Base-by-base conservation (phyloP, 2,329 filamentous ascomycete species). In the Botryotinia globosa region DNA sequence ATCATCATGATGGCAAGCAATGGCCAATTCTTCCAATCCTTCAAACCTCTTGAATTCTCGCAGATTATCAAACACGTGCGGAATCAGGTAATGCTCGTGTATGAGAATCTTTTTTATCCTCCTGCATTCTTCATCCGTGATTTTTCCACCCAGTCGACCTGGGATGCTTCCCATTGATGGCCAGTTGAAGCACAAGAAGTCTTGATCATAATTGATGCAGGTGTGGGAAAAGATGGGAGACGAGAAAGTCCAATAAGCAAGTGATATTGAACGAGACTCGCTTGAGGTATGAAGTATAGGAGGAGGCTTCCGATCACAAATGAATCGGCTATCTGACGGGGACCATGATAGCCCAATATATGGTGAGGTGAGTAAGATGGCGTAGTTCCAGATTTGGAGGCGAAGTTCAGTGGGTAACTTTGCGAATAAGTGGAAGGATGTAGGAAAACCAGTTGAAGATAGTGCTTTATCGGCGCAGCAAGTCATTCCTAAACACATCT, bases 161-260 rank as follows among this genome's bases (percentile, higher is more conserved):
- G 65, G 65, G 10, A 67, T 67, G 16, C 48, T 37, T 10, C 65
- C 65, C 65, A 67, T 56, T 32, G 65, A 67, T 56, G 65, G 48
- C 65, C 65, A 67, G 34, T 56, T 67, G 65, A 67, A 67, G 48
- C 45, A 67, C 65, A 67, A 67, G 48, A 67, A 67, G 48, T 67
- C 65, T 67, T 42, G 65, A 42, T 67, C 34, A 54, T 67, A 67
- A 42, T 56, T 67, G 45, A 67, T 67, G 48, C 34, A 67, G 34
- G 65, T 67, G 18, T 67, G 48, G 56, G 65, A 67, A 34, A 56
- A 67, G 37, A 39, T 22, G 34, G 48, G 25, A 56, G 65, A 56
- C 56, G 65, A 56, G 34, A 67, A 67, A 16, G 25, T 56, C 34
- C 65, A 67, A 56, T 67, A 67, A 20, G 65, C 25, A 67, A 67